Evolutionary conservation across 2,329 filamentous ascomycete species (phyloP).

Genomic region (Raffaelea ambrosiae): DNA sequence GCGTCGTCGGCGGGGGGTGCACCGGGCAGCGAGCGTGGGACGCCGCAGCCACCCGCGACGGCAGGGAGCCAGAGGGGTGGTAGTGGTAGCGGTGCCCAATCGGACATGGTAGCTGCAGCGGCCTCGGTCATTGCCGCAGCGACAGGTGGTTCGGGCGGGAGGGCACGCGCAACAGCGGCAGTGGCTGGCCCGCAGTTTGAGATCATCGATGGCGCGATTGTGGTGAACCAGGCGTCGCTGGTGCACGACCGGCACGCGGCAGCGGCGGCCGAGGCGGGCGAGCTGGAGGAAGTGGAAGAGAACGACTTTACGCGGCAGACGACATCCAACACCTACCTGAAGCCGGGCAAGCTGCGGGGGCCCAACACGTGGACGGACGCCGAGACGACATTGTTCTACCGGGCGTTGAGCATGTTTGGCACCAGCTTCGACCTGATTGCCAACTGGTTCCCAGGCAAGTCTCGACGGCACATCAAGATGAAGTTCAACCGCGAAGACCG

Average conservation of each 20-base stretch:
- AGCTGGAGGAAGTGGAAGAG: constrained; percentile 60
- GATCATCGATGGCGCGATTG: constrained; percentile 63
- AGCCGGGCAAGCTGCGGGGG: constrained; percentile 51
- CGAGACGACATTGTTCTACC: constrained; percentile 68
- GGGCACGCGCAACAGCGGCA: neutral
- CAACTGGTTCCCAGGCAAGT: constrained; percentile 64
- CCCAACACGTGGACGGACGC: constrained; percentile 62
- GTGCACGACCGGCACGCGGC: constrained; percentile 60
- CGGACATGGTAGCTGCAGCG: constrained; percentile 13
- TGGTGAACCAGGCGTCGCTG: constrained; percentile 60
- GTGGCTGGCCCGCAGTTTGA: constrained; percentile 46
- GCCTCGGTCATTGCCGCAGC: neutral
- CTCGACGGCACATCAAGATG: constrained; percentile 65
- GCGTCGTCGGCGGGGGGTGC: too few relatives aligned
- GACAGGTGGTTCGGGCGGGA: neutral
- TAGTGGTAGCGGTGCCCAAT: neutral
- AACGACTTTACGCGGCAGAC: constrained; percentile 68
- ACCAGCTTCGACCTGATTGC: constrained; percentile 78
- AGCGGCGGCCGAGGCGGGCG: constrained; percentile 41
- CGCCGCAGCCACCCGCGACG: neutral
- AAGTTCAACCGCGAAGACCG: constrained; percentile 78
- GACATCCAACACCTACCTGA: constrained; percentile 59
- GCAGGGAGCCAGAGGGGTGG: neutral
- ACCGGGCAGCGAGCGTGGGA: neutral
- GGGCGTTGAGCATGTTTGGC: constrained; percentile 65